Evolutionary conservation across 1,139 yeast species (phyloP), one percentile per base, ranked within the genome.

Genomic region (Yamadazyma spencermartinsiae): DNA sequence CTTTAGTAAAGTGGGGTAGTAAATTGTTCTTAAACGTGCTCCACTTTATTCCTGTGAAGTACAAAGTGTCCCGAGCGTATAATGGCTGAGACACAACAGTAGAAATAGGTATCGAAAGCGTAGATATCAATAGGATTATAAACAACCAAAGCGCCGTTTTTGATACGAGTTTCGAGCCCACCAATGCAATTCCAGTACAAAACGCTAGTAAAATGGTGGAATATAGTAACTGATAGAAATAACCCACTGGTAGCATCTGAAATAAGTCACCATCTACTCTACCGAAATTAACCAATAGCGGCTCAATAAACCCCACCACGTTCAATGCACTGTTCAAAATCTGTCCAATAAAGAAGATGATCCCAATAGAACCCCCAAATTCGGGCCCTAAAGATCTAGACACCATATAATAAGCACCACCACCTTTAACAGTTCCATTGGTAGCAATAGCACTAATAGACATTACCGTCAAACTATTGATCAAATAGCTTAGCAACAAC

Each of bases 341-440:
- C 59, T 85, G 94, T 0, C 94, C 94, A 40, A 84, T 68, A 52
- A 80, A 85, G 55, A 85, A 84, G 19, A 85, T 84, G 25, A 85
- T 67, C 0, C 94, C 94, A 43, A 85, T 84, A 2, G 92, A 82
- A 3, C 92, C 92, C 24, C 94, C 94, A 58, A 85, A 85, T 52
- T 85, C 94, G 2, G 89, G 90, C 0, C 94, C 94, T 45, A 85
- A 62, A 29, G 88, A 80, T 52, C 94, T 64, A 12, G 88, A 81
- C 33, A 85, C 82, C 90, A 85, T 85, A 50, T 82, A 84, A 55
- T 85, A 85, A 0, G 92, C 90, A 21, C 94, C 94, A 12, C 94
- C 94, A 18, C 92, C 92, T 52, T 82, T 74, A 10, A 85, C 92
- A 0, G 87, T 83, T 19, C 94, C 94, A 55, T 85, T 85, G 3